Evolutionary conservation across 2,329 filamentous ascomycete genomes (phyloP), one percentile per base, ranked within the genome.

Genomic region (Magnaporthiopsis incrustans): DNA sequence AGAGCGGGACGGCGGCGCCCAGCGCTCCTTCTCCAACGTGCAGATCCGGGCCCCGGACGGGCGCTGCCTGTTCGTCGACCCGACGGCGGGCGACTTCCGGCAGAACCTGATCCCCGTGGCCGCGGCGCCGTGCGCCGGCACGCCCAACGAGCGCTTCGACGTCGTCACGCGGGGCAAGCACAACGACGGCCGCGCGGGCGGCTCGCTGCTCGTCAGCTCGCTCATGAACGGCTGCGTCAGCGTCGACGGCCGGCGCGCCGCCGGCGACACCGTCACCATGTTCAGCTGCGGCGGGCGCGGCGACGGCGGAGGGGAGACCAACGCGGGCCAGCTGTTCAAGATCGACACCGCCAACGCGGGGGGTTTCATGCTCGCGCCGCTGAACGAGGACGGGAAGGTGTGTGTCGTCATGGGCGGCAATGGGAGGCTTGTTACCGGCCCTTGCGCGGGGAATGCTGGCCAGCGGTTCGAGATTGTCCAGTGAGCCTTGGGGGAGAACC

Each of bases 201-300:
- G 74, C 10, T 77, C 78, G 8, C 69, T 84, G 66, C 70, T 84
- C 32, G 79, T 83, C 22, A 83, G 79, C 72, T 76, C 77, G 33
- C 67, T 82, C 73, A 82, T 74, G 59, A 76, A 82, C 62, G 81
- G 81, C n/a, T 84, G 81, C 65, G 73, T 84, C 59, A 82, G 77
- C 71, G 79, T 82, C 59, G 81, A 84, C 65, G 71, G 70, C 22
- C 74, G 81, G 26, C 74, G 81, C 25, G 69, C 72, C 6, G 70
- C 72, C 3, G 77, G 76, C 1, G 80, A 83, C 63, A 80, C 77
- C 1, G 80, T 83, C 32, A 80, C 72, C 6, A 64, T 84, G 25
- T 84, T 84, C 66, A 81, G 80, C 1, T 84, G 81, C 66, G 81
- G 81, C 32, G 81, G 81, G 12, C 76, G 81, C 50, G 81, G 80